These are phyloP conservation scores for Phytomonas francai DNA, from an alignment of 208 protist genomes.

Conservation along the genomic window DNA sequence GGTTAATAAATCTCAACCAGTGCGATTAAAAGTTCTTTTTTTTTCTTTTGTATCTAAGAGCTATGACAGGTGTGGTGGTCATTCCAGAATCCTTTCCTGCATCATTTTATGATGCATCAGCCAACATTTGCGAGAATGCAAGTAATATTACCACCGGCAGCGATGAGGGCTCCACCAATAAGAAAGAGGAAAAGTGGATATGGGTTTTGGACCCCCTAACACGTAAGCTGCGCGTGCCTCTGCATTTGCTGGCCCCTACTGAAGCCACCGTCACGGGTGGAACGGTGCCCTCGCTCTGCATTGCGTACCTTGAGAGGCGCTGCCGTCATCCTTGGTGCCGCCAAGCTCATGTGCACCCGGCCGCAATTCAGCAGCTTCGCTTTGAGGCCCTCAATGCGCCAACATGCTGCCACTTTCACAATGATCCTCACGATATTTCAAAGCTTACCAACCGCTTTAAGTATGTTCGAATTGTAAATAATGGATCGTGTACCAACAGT, in stretches of 20 bases:
- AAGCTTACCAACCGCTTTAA: conserved; percentile 56
- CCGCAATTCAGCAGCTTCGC: conserved; percentile 67
- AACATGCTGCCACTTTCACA: conserved; percentile 76
- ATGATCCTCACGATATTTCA: conserved; percentile 73
- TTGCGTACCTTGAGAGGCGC: conserved; percentile 75
- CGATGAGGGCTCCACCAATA: conserved; percentile 13
- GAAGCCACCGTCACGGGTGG: conserved; percentile 76
- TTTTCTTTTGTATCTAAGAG: neutral
- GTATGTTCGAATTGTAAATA: conserved; percentile 60
- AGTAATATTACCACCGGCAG: conserved; percentile 15
- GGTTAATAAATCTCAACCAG: neutral
- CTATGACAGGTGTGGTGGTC: neutral
- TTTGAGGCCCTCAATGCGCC: conserved; percentile 79
- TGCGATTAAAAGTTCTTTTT: neutral
- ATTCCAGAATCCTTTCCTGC: neutral
- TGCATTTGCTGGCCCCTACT: conserved; percentile 64
- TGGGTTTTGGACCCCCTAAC: conserved; percentile 87
- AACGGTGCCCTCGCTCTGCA: conserved; percentile 80
- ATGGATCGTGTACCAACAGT: conserved; percentile 36
- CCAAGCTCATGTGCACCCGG: conserved; percentile 73
- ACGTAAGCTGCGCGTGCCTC: conserved; percentile 74
- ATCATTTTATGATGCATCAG: neutral
- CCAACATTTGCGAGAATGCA: neutral
- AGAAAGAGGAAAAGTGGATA: conserved; percentile 67
- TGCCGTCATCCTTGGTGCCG: conserved; percentile 86